Evolutionary conservation across 2,329 filamentous ascomycete species (phyloP).

Genomic region (Colletotrichum cordylinicola): DNA sequence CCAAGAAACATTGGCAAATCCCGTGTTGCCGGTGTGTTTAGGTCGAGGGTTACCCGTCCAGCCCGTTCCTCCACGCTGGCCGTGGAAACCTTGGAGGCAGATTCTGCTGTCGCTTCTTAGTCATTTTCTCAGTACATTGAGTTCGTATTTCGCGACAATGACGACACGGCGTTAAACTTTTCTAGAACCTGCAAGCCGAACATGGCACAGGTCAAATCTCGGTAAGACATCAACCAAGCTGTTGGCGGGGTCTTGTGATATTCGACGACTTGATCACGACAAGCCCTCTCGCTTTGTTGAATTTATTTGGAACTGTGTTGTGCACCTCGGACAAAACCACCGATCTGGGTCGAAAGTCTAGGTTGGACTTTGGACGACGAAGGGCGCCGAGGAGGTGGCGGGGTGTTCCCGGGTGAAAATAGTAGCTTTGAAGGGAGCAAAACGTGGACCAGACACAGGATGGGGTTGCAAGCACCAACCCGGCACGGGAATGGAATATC

Average conservation of each 20-base stretch:
- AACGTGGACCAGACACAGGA: not conserved
- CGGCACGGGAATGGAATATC: slow-evolving; percentile 5
- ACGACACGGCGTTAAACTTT: not conserved
- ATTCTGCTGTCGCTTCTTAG: not conserved
- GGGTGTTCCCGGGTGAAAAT: not conserved
- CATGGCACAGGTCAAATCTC: not conserved
- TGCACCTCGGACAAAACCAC: not conserved
- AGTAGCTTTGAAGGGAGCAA: not conserved
- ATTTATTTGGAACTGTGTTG: not conserved
- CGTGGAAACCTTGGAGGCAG: not conserved
- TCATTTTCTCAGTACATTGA: not conserved
- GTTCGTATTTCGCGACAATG: slow-evolving; percentile 1
- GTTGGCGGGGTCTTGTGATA: not conserved
- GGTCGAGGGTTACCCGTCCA: not conserved
- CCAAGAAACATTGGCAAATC: not conserved
- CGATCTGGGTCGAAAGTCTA: not conserved
- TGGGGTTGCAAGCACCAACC: not conserved
- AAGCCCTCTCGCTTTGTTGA: not conserved
- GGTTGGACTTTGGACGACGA: not conserved
- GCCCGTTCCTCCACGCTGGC: not conserved
- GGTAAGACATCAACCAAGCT: not conserved
- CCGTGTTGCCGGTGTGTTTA: not conserved
- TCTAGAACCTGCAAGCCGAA: not conserved
- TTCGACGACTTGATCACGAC: not conserved
- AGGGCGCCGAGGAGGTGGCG: not conserved